phyloP scores from a whole-genome alignment of 2,329 filamentous ascomycete genomes.

The Thermochaetoides dissita region DNA sequence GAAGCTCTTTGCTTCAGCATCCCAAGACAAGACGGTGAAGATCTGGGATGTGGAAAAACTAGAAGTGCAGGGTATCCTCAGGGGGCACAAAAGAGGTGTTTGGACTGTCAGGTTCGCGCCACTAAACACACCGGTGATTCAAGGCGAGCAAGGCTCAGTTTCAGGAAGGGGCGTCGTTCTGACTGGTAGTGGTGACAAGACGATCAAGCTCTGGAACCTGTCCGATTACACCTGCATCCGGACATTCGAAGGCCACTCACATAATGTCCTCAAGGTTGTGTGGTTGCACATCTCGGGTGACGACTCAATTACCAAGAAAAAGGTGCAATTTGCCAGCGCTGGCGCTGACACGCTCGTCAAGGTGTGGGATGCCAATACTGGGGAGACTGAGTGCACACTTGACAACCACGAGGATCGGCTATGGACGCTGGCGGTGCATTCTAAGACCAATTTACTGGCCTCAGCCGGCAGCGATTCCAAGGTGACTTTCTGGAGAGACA shows the following conservation, averaged over 20 bases:
- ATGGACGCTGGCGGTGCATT: slow-evolving; percentile 71
- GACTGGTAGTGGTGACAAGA: slow-evolving; percentile 92
- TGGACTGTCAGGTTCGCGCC: slow-evolving; percentile 92
- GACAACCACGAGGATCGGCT: slow-evolving; percentile 96
- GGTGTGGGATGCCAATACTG: slow-evolving; percentile 79
- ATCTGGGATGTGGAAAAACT: slow-evolving; percentile 88
- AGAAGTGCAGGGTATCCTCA: slow-evolving; percentile 77
- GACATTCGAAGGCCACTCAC: slow-evolving; percentile 92
- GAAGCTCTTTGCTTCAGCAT: slow-evolving; percentile 85
- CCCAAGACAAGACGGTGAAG: slow-evolving; percentile 92
- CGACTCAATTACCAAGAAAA: slow-evolving; percentile 40
- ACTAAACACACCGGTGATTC: slow-evolving; percentile 56
- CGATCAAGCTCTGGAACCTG: slow-evolving; percentile 86
- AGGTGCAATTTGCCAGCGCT: slow-evolving; percentile 66
- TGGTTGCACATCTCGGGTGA: slow-evolving; percentile 54
- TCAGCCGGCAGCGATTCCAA: slow-evolving; percentile 88
- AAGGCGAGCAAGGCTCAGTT: slow-evolving; percentile 56
- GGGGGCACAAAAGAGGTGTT: slow-evolving; percentile 86
- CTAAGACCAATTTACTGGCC: slow-evolving; percentile 57
- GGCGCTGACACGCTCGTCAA: slow-evolving; percentile 93
- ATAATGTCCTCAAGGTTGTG: slow-evolving; percentile 83
- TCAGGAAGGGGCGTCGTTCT: slow-evolving; percentile 71
- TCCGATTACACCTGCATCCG: slow-evolving; percentile 82
- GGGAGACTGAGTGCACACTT: slow-evolving; percentile 75
- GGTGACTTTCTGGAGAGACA: slow-evolving; percentile 92